Evolutionary conservation across 768 basidiomycete species (phyloP).

Genomic region (Sporobolomyces roseus): DNA sequence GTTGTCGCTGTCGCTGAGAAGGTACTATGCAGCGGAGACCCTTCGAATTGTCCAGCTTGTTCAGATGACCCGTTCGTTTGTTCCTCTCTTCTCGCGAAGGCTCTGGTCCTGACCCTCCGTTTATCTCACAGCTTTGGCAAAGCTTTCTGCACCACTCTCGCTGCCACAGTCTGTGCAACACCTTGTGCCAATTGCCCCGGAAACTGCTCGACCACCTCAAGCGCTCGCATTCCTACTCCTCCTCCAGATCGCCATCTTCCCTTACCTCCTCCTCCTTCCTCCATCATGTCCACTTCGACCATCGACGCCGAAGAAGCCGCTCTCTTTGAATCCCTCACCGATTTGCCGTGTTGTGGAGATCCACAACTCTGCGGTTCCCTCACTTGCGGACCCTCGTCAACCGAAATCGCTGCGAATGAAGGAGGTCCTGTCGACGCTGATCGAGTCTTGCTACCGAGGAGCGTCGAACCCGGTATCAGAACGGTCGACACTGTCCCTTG

Average conservation of each 20-base stretch:
- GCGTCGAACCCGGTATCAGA: conserved; percentile 16
- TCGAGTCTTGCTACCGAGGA: conserved; percentile 7
- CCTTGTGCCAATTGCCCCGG: conserved; percentile 61
- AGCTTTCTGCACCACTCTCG: conserved; percentile 75
- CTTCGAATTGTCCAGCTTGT: conserved; percentile 77
- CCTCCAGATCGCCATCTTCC: conserved; percentile 2
- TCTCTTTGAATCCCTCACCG: conserved; percentile 34
- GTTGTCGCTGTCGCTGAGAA: conserved; percentile 47
- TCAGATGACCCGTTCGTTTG: conserved; percentile 60
- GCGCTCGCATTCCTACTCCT: conserved; percentile 31
- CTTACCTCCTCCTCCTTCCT: background rate
- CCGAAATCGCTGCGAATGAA: background rate
- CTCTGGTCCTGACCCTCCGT: background rate
- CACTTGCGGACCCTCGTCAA: conserved; percentile 42
- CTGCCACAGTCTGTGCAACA: conserved; percentile 57
- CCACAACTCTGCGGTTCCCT: conserved; percentile 35
- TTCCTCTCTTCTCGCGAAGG: background rate
- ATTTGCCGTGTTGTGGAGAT: conserved; percentile 40
- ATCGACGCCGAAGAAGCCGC: conserved; percentile 25
- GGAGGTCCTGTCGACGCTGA: conserved; percentile 9
- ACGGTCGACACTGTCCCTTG: conserved; percentile 64
- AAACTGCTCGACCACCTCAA: conserved; percentile 38
- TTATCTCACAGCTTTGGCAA: conserved; percentile 60
- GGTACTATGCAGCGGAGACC: conserved; percentile 71
- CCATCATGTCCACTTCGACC: background rate